Evolutionary conservation across 73 alveolate species (phyloP).

Genomic region (Uronychia binucleata): DNA sequence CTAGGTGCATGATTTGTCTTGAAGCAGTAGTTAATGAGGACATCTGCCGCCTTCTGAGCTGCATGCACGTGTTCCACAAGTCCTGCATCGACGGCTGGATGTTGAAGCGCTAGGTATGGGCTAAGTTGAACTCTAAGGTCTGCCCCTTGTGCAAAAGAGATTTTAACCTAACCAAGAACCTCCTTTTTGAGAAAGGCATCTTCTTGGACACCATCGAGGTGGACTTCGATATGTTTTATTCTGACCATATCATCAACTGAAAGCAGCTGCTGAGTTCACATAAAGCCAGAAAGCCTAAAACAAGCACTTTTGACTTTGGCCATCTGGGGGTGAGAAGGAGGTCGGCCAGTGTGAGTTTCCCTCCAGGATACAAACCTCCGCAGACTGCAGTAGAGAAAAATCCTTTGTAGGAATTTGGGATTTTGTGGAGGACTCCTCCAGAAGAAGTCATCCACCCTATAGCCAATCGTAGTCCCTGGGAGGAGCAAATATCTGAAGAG

Average conservation of each 20-base stretch:
- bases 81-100: conserved; percentile 8
- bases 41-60: not conserved
- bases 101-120: not conserved
- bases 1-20: not conserved
- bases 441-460: too few relatives aligned
- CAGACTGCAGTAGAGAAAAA: not conserved
- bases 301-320: not conserved
- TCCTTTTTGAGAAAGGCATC: not conserved
- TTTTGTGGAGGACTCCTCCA: not conserved
- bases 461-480: too few relatives aligned
- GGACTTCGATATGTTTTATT: conserved; percentile 2
- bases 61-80: conserved; percentile 1
- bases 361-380: not conserved
- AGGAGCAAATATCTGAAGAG: too few relatives aligned
- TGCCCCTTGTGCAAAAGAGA: conserved; percentile 19
- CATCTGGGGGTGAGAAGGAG: not conserved
- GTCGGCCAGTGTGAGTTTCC: not conserved
- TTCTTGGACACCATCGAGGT: conserved; percentile 6
- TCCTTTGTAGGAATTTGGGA: not conserved
- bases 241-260: conserved; percentile 13
- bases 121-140: not conserved
- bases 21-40: not conserved
- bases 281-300: not conserved
- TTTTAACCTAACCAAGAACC: not conserved
- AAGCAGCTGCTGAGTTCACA: not conserved